A percentile compares a stretch with the other conserved stretches of the same genome.
Evolutionary conservation across 1,284 basidiomycete genomes (phyloP).

Genomic region (Limonomyces culmigenus): DNA sequence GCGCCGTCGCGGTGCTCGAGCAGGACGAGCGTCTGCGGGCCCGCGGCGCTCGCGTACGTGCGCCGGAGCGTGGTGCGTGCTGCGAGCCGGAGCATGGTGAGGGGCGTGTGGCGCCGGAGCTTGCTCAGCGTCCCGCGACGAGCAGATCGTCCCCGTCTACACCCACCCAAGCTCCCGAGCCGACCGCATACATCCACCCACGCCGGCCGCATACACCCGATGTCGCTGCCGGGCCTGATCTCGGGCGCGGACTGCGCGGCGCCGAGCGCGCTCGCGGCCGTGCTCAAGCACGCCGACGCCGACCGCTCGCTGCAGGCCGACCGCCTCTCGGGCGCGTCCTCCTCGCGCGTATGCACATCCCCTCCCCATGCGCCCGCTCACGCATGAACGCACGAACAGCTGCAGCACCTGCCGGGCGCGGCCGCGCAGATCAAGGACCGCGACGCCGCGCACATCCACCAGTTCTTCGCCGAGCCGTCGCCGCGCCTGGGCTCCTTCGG

Average conservation of each 20-base stretch:
- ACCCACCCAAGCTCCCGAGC: too few relatives aligned
- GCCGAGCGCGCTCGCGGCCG: slow-evolving; percentile 77
- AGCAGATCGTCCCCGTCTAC: too few relatives aligned
- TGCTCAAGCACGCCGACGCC: slow-evolving; percentile 82
- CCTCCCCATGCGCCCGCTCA: background rate
- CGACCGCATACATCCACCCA: too few relatives aligned
- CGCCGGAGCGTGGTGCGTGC: slow-evolving; percentile 13
- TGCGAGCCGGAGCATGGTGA: background rate
- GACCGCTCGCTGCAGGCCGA: slow-evolving; percentile 83
- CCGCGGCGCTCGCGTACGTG: slow-evolving; percentile 34
- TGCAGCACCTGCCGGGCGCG: slow-evolving; percentile 54
- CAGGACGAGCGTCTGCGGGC: slow-evolving; percentile 67
- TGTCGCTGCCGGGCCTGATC: slow-evolving; percentile 70
- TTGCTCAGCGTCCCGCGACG: too few relatives aligned
- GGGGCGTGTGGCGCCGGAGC: background rate
- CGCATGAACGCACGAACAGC: slow-evolving; percentile 19
- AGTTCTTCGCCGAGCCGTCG: slow-evolving; percentile 32
- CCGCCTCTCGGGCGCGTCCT: slow-evolving; percentile 54
- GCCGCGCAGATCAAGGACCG: slow-evolving; percentile 14
- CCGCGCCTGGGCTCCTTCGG: background rate
- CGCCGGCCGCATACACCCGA: background rate
- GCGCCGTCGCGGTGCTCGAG: slow-evolving; percentile 77
- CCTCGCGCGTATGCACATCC: slow-evolving; percentile 32
- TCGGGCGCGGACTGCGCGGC: slow-evolving; percentile 86
- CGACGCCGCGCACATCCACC: slow-evolving; percentile 48